Percentiles rank a stretch among this genome's conserved stretches.
phyloP scores from a whole-genome alignment of 805 yeast genomes.

The Metschnikowia shivogae region DNA sequence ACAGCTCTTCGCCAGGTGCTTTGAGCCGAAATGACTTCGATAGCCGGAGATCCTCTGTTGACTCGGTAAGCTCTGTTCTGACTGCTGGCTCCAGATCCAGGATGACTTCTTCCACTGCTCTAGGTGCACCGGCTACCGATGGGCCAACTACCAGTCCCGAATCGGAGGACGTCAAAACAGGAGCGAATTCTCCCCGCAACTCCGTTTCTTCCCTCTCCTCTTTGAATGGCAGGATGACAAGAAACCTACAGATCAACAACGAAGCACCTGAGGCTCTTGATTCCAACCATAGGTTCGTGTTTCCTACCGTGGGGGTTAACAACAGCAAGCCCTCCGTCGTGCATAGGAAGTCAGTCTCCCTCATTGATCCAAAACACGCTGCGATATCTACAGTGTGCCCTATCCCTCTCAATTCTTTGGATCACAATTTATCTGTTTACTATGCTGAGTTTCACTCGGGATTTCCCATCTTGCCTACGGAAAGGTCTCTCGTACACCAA shows the following conservation, averaged over 20 bases:
- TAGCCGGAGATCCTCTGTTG: conserved; percentile 44
- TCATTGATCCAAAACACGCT: background rate
- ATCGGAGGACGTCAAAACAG: conserved; percentile 18
- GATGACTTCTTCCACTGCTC: conserved; percentile 28
- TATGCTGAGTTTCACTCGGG: conserved; percentile 41
- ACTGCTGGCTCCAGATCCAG: conserved; percentile 32
- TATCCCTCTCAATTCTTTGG: conserved; percentile 8
- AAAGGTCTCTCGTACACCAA: conserved; percentile 19
- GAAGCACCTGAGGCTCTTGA: background rate
- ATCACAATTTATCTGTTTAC: conserved; percentile 25
- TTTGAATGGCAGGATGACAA: conserved; percentile 16
- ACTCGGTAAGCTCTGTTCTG: conserved; percentile 47
- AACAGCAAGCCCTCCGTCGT: background rate
- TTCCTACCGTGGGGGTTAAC: background rate
- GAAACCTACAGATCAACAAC: background rate
- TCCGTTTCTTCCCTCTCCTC: conserved; percentile 18
- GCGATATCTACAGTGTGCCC: conserved; percentile 3
- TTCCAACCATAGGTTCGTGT: background rate
- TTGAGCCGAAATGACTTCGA: conserved; percentile 9
- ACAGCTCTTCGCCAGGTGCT: conserved; percentile 14
- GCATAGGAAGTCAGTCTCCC: background rate
- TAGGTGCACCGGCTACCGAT: conserved; percentile 21
- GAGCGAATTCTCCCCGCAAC: conserved; percentile 13
- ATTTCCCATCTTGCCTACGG: conserved; percentile 45
- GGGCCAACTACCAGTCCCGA: conserved; percentile 9